Evolutionary conservation across 768 basidiomycete species (phyloP).

Genomic region (Trametes cingulata): DNA sequence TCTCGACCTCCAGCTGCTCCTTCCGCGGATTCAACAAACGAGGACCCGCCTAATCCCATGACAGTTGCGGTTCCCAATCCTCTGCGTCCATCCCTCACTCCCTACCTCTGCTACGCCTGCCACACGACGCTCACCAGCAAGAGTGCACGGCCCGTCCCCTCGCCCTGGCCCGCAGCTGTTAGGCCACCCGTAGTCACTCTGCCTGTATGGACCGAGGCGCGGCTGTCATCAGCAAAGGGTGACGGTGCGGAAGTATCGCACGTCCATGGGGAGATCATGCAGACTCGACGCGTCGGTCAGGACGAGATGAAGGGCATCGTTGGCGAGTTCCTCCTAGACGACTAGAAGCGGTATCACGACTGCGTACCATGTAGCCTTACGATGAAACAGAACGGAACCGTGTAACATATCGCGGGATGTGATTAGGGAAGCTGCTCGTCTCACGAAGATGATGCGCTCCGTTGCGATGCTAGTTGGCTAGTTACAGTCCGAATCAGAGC

Average conservation of each 20-base stretch:
- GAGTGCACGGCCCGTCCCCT: slow-evolving; percentile 44
- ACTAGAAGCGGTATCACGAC: not conserved
- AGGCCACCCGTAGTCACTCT: slow-evolving; percentile 11
- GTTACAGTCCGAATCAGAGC: not conserved
- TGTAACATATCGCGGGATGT: too few relatives aligned
- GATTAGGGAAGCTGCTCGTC: too few relatives aligned
- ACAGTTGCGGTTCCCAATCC: not conserved
- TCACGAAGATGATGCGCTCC: too few relatives aligned
- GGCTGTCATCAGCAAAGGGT: not conserved
- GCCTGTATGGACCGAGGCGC: slow-evolving; percentile 26
- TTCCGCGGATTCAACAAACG: slow-evolving; percentile 10
- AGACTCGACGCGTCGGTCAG: slow-evolving; percentile 32
- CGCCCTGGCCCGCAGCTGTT: slow-evolving; percentile 6
- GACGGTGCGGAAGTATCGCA: not conserved
- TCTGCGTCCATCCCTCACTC: slow-evolving; percentile 34
- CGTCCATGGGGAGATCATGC: slow-evolving; percentile 34
- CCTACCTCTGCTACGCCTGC: slow-evolving; percentile 62
- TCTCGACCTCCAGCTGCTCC: slow-evolving; percentile 29
- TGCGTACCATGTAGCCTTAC: not conserved
- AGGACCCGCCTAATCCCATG: slow-evolving; percentile 19
- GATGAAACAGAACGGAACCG: too few relatives aligned
- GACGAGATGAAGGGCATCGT: slow-evolving; percentile 42
- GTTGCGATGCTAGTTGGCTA: too few relatives aligned
- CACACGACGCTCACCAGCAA: slow-evolving; percentile 61
- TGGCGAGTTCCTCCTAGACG: slow-evolving; percentile 41